Percentiles rank a stretch among this genome's conserved stretches.
phyloP scores from a whole-genome alignment of 2,329 filamentous ascomycete genomes.

The Celoporthe dispersa region DNA sequence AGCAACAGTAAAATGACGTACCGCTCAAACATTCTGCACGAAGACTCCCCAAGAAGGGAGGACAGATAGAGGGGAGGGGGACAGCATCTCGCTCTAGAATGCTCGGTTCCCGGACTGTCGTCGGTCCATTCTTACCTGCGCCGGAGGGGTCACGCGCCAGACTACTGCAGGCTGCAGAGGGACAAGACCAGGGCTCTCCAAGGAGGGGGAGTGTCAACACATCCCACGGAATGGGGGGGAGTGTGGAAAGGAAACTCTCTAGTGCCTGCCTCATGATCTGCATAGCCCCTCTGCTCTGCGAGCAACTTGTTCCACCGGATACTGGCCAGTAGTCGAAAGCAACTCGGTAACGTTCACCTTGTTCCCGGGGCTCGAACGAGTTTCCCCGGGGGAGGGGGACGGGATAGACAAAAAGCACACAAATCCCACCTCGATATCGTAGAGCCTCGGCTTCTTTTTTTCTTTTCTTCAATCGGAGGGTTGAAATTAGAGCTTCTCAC shows the following conservation, averaged over 20 bases:
- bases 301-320: background rate
- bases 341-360: background rate
- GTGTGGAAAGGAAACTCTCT: background rate
- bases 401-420: background rate
- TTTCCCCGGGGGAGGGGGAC: no score
- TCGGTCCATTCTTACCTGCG: conserved; percentile 8
- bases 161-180: background rate
- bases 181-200: background rate
- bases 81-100: background rate
- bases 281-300: background rate
- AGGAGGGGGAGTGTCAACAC: background rate
- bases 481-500: background rate
- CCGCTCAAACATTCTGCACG: background rate
- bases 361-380: background rate
- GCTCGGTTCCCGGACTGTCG: background rate
- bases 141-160: background rate
- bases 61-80: background rate
- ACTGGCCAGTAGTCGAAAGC: background rate
- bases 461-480: background rate
- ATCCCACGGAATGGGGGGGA: background rate
- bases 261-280: background rate
- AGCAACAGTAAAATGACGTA: background rate
- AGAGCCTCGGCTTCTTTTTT: background rate
- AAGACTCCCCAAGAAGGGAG: background rate
- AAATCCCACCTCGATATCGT: background rate